Evolutionary conservation across 2,329 filamentous ascomycete genomes (phyloP).

Genomic region (Chrysoporthe deuterocubensis): DNA sequence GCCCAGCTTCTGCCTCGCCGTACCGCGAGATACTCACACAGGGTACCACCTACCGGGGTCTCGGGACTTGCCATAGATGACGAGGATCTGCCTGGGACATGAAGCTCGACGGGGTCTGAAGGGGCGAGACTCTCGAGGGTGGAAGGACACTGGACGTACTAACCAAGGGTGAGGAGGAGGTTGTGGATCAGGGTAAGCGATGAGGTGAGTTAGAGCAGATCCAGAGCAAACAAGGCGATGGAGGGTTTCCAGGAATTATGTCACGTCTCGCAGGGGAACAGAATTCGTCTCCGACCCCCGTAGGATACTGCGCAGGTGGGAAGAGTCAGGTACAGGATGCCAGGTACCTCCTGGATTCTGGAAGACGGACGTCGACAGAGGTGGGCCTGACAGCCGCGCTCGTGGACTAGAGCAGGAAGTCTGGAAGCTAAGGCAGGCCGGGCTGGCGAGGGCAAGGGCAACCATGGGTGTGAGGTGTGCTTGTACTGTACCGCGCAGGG

Average conservation of each 20-base stretch:
- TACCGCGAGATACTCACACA: not conserved
- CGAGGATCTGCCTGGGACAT: conserved; percentile 8
- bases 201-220: conserved; percentile 11
- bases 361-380: conserved; percentile 18
- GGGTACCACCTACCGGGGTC: not conserved
- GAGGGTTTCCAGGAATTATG: conserved; percentile 18
- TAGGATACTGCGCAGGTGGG: conserved; percentile 4
- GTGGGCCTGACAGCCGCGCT: conserved; percentile 26
- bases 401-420: conserved; percentile 19
- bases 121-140: not conserved
- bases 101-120: conserved; percentile 1
- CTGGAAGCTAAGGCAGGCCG: conserved; percentile 24
- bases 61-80: not conserved
- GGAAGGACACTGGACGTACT: conserved; percentile 1
- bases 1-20: conserved; percentile 6
- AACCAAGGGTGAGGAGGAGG: conserved; percentile 15
- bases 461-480: conserved; percentile 18
- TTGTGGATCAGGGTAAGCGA: conserved; percentile 13
- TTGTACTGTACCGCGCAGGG: not conserved
- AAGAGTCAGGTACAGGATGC: conserved; percentile 26
- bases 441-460: conserved; percentile 25
- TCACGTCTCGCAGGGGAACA: conserved; percentile 20
- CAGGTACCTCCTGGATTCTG: conserved; percentile 18
- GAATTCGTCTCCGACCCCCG: conserved; percentile 18
- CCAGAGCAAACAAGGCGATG: conserved; percentile 21